Evolutionary conservation across 1,284 basidiomycete genomes (phyloP), one percentile per base, ranked within the genome.

Genomic region (Pholiota adiposa): DNA sequence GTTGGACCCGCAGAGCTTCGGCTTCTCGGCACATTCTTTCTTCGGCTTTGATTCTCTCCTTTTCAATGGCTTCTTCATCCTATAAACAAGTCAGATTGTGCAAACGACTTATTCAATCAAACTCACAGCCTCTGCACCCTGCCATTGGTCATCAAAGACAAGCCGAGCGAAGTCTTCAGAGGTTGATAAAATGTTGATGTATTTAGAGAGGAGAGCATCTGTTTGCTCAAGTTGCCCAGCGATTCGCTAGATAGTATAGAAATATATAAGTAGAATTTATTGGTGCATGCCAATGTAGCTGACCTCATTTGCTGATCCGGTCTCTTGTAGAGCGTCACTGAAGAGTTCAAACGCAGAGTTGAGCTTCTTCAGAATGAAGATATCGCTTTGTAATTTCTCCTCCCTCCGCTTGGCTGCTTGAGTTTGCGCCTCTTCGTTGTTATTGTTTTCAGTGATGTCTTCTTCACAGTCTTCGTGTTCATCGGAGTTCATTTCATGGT

Each of bases 111-210:
- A 31, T 5, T 31, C 11, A 31, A 44, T 23, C 4, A 38, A 31
- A 72, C 86, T 72, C 69, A 90, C 90, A 51, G 77, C 82, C 61
- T 88, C 85, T 48, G 84, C 88, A 2, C 90, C 90, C 58, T 83
- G 75, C 88, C 88, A 92, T 60, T 83, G 76, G 62, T 91, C 87
- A 69, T 92, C 90, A 63, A 91, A 86, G 25, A 92, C 83, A 57
- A 92, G 71, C 33, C 81, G 82, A 2, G 88, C 77, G 60, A 83
- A 79, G 8, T 83, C 79, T 69, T 92, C 90, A 0, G 89, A 88
- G 68, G 83, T 86, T 2, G 83, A 81, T n/a, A 93, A 76, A 52
- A 91, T 82, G 43, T 74, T 76, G 44, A 89, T 82, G 68, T 92
- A 92, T 78, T 86, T 89, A 72, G 90, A 84, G 57, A 93, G 74